phyloP scores from a whole-genome alignment of 2,329 filamentous ascomycete species.

The Mariannaea elegans region DNA sequence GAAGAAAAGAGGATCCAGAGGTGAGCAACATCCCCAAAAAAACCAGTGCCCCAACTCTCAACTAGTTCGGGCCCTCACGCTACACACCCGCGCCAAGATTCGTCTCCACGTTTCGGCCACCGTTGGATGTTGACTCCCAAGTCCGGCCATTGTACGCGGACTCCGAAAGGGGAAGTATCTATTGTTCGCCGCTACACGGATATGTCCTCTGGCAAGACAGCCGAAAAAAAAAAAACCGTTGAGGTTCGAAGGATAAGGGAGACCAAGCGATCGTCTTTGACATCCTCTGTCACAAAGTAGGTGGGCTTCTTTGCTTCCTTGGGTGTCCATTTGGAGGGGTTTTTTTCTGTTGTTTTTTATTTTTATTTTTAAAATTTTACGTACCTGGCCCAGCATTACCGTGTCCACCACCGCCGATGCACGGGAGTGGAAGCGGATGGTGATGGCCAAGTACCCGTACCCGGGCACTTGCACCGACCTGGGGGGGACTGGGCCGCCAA shows the following conservation, averaged over 20 bases:
- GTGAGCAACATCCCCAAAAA: slow-evolving; percentile 41
- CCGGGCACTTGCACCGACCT: neutral
- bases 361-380: neutral
- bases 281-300: neutral
- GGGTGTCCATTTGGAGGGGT: slow-evolving; percentile 13
- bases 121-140: neutral
- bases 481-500: neutral
- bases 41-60: slow-evolving; percentile 35
- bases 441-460: neutral
- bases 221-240: neutral
- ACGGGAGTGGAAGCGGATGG: slow-evolving; percentile 12
- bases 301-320: neutral
- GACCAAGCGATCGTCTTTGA: neutral
- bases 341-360: neutral
- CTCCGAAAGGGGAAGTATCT: neutral
- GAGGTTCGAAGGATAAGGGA: neutral
- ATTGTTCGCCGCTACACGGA: neutral
- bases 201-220: too few species aligned
- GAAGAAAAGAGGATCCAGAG: slow-evolving; percentile 37
- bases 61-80: slow-evolving; percentile 23
- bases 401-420: slow-evolving; percentile 16
- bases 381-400: slow-evolving; percentile 5
- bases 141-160: neutral
- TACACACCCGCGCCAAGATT: slow-evolving; percentile 1
- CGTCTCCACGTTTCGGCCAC: neutral